Evolutionary conservation across 2,329 filamentous ascomycete species (phyloP).

Genomic region (Beauveria sp.): DNA sequence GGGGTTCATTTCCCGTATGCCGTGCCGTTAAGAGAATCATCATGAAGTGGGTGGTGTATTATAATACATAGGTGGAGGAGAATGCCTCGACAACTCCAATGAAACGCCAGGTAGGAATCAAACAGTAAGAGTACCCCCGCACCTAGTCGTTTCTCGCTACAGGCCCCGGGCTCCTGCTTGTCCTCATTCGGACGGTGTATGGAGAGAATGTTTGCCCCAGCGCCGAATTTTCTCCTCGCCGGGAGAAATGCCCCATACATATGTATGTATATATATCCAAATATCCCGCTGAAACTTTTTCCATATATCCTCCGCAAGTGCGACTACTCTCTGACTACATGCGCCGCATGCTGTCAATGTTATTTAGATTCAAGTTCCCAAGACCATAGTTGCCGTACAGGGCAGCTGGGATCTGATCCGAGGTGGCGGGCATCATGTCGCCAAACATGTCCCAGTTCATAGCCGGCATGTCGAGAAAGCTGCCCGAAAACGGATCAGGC

Average conservation of each 20-base stretch:
- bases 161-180: not conserved
- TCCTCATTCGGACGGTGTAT: not conserved
- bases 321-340: not conserved
- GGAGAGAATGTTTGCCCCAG: not conserved
- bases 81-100: not conserved
- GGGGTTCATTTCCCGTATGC: no score
- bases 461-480: conserved; percentile 9
- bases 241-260: not conserved
- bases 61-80: conserved; percentile 4
- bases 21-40: not conserved
- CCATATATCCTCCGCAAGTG: not conserved
- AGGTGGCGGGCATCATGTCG: conserved; percentile 15
- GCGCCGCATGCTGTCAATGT: conserved; percentile 8
- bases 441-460: conserved; percentile 12
- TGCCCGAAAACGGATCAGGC: not conserved
- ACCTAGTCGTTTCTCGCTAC: not conserved
- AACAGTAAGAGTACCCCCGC: not conserved
- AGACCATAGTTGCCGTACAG: conserved; percentile 26
- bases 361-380: conserved; percentile 17
- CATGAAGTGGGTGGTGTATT: conserved; percentile 4
- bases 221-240: not conserved
- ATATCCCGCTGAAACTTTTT: not conserved
- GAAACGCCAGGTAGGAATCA: not conserved
- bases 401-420: conserved; percentile 22
- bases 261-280: not conserved